Evolutionary conservation across 2,329 filamentous ascomycete genomes (phyloP), one percentile per base, ranked within the genome.

Genomic region (Thielaviopsis musarum): DNA sequence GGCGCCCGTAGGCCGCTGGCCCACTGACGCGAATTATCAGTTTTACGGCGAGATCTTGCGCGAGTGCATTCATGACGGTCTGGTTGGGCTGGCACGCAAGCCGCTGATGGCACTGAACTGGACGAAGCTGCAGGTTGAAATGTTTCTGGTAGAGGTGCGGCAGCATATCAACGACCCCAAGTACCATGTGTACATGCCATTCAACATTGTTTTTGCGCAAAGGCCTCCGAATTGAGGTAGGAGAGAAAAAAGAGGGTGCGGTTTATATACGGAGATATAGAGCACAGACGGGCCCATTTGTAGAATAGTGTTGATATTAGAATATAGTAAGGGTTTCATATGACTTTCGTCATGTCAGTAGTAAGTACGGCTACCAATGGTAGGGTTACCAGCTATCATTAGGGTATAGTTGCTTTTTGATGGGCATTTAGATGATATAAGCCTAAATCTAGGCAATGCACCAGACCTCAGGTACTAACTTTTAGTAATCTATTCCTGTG

Each of bases 1-100:
- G 64, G 73, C 71, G 7, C 77, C 77, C 3, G 65, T 78, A 1
- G 77, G 77, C 17, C 66, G 71, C 2, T 79, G 77, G 77, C 71
- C 76, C 2, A 41, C 22, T 2, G 69, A 70, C 54, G 70, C 70
- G 59, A 65, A 68, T 26, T 69, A 72, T 3, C 69, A 76, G 54
- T 69, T 74, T 41, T 76, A 73, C 62, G 76, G 76, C 1, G 67
- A 74, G 34, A 70, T 77, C 24, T 64, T 77, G 61, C 68, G 74
- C 38, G 74, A 75, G 26, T 71, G 71, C 3, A 66, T 73, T 57
- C 67, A 72, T 64, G 69, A 70, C 66, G 72, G 72, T 1, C 67
- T 75, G 26, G 65, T 70, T 28, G 73, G 73, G 1, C 62, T 75
- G 9, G 65, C 71, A 9, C 67, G 70, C 52, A 66, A 68, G 24